These are phyloP conservation scores for Gliomastix tumulicola DNA, from an alignment of 2,329 filamentous ascomycete species.

Conservation along the genomic window DNA sequence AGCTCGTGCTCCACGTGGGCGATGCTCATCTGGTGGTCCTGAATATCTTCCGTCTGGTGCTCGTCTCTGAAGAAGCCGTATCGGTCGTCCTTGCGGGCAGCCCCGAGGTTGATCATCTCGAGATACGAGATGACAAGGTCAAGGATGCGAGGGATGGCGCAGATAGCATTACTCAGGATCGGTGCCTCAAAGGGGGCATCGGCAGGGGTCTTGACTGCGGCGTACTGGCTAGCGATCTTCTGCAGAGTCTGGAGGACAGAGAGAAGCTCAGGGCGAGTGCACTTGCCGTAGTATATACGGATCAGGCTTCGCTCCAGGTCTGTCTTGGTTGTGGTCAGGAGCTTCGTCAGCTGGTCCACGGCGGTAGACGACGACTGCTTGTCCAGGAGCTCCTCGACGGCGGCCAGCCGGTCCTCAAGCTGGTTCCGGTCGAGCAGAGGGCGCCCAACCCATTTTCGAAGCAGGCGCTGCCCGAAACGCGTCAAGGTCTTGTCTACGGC, in stretches of 20 bases:
- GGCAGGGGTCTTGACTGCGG: conserved; percentile 53
- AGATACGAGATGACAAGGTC: conserved; percentile 68
- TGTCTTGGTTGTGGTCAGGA: conserved; percentile 65
- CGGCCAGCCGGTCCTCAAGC: conserved; percentile 72
- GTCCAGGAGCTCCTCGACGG: conserved; percentile 79
- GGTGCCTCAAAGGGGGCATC: conserved; percentile 67
- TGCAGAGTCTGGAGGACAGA: conserved; percentile 81
- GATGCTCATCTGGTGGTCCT: conserved; percentile 83
- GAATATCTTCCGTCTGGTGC: conserved; percentile 82
- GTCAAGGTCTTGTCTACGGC: conserved; percentile 89
- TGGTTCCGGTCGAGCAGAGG: conserved; percentile 71
- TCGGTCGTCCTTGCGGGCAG: conserved; percentile 83
- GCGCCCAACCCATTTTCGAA: conserved; percentile 92
- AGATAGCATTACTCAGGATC: conserved; percentile 65
- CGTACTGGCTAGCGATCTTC: conserved; percentile 70
- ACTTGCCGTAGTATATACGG: conserved; percentile 96
- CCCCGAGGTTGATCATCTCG: conserved; percentile 76
- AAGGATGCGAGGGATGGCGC: conserved; percentile 68
- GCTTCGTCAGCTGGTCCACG: conserved; percentile 65
- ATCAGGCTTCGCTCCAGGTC: conserved; percentile 92
- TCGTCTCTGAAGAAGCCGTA: conserved; percentile 88
- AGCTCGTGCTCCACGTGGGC: conserved; percentile 88
- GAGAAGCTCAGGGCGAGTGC: conserved; percentile 80
- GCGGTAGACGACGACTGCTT: conserved; percentile 56
- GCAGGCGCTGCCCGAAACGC: conserved; percentile 76